Base-by-base conservation (phyloP, 208 protist species). In the Trypanosoma lewisi region DNA sequence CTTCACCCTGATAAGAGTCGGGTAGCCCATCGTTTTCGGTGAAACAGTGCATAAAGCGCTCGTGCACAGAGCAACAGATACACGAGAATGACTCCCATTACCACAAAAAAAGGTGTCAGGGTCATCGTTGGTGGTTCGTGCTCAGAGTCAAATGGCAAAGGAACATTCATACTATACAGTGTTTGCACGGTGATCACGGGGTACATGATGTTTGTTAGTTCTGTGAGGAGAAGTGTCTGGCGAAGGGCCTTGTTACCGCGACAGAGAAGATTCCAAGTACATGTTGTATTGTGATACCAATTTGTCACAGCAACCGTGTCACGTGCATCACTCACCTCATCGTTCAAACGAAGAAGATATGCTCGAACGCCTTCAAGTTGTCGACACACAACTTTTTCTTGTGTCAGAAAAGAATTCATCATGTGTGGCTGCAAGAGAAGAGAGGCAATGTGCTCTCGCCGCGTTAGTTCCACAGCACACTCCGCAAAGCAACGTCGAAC, bases 211-310 rank as follows among this genome's bases (percentile, higher is more conserved):
- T 92, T 95, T 41, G 72, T 68, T 58, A 91, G 69, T 56, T 95
- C 79, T 0, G 83, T 82, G 11, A 95, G 63, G 23, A 88, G 58
- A 12, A 92, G 60, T 45, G 82, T 64, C 82, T 85, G 83, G 6
- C 89, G 89, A 51, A 92, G 72, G 4, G 85, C 83, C 23, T 77
- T 77, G 67, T 92, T 95, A 42, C 85, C 83, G 21, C 76, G 69
- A 1, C 63, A 59, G 9, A 92, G 76, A 37, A 91, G 47, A 21
- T 80, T 65, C 81, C 85, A 91, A 41, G 87, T 85, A 42, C 83
- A 71, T 11, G 81, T 78, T 5, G 91, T 75, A 53, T 95, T 95
- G 72, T 91, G 79, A 63, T 95, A 87, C 89, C 89, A 95, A 66
- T 90, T 92, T 5, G 83, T 85, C 39, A 91, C 61, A 21, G 85